These are phyloP conservation scores for Forsythia viridissima DNA, from an alignment of 257 asterid species.

Conservation along the genomic window DNA sequence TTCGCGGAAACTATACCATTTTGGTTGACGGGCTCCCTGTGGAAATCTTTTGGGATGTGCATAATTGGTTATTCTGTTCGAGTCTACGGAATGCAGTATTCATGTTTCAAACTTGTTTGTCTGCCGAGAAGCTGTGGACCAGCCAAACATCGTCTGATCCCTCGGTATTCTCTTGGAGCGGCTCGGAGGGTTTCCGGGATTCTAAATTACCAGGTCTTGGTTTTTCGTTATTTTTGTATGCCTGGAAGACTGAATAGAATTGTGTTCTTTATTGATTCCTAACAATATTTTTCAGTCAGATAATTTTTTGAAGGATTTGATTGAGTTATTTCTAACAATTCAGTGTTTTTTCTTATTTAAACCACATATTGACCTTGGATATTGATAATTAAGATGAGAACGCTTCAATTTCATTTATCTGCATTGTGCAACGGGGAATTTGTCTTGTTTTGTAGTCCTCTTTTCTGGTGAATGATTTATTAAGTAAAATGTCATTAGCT, in stretches of 20 bases:
- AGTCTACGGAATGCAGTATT: constrained; percentile 40
- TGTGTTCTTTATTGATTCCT: constrained; percentile 29
- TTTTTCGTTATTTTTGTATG: constrained; percentile 43
- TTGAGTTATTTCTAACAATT: background rate
- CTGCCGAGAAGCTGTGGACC: constrained; percentile 48
- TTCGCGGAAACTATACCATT: constrained; percentile 49
- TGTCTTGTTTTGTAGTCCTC: background rate
- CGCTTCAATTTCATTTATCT: too few relatives aligned
- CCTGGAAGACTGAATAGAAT: constrained; percentile 53
- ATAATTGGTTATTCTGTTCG: constrained; percentile 47
- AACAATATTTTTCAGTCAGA: constrained; percentile 4
- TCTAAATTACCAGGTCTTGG: constrained; percentile 37
- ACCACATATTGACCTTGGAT: background rate
- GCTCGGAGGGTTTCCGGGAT: constrained; percentile 45
- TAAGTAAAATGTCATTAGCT: background rate
- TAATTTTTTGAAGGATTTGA: background rate
- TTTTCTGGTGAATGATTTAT: background rate
- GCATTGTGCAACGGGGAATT: background rate
- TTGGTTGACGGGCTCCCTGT: constrained; percentile 45
- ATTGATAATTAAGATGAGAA: background rate
- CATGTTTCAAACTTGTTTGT: constrained; percentile 47
- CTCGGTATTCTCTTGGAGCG: constrained; percentile 36
- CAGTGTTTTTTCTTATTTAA: background rate
- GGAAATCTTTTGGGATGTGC: constrained; percentile 53
- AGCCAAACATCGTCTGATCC: constrained; percentile 42